Evolutionary conservation across 2,329 filamentous ascomycete genomes (phyloP), one percentile per base, ranked within the genome.

Genomic region (Falciphora oryzae): DNA sequence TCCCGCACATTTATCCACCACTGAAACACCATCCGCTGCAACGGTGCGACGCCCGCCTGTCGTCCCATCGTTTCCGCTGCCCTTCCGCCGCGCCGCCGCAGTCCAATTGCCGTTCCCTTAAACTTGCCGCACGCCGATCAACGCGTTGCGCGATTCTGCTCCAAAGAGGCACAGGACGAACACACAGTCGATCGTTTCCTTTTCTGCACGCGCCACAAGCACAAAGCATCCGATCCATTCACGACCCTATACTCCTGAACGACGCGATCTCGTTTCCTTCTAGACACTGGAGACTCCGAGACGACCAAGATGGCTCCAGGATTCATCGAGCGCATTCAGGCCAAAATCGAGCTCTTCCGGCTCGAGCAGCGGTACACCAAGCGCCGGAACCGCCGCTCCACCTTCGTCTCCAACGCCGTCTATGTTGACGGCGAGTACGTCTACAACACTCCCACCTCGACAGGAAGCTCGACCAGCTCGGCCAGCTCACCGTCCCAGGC

Each of bases 341-440:
- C 85, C 66, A 86, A 90, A 82, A 81, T 96, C 72, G 93, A 98
- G 82, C 87, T 98, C 73, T 95, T 96, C 83, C 91, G 93, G 62
- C 89, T 98, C 70, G 94, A 98, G 81, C 90, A 97, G 80, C 90
- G 92, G 72, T 98, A 98, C 82, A 96, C 93, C 63, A 90, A 90
- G 73, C 90, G 92, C 75, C 92, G 94, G 72, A 79, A 87, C 71
- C 91, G 94, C 71, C 92, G 94, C 75, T 93, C 89, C 64, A 95
- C 91, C 66, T 97, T 96, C 76, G 88, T 90, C 73, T 93, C 91
- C 73, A 93, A 92, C 72, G 94, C 93, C 35, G 85, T 91, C 75
- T 98, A 98, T 77, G 90, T 97, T 69, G 92, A 98, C 75, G 95
- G 93, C 78, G 94, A 97, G 81, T 97, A 97, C 80, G 83, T 97